phyloP scores from a whole-genome alignment of 257 asterid genomes.

The Prunella vulgaris region DNA sequence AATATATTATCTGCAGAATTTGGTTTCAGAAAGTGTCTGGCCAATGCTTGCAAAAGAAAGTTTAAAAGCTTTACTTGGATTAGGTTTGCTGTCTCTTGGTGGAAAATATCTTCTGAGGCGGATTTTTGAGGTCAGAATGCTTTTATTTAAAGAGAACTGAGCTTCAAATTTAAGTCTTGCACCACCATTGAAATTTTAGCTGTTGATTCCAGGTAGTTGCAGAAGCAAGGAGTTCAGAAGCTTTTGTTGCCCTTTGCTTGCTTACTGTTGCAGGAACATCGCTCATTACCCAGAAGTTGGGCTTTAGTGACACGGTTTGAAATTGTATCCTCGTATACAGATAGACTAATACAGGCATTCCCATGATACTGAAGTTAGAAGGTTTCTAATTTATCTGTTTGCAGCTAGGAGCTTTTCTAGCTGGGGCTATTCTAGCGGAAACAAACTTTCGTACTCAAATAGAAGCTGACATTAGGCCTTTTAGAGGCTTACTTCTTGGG shows the following conservation, averaged over 20 bases:
- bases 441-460: slow-evolving; percentile 97
- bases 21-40: slow-evolving; percentile 75
- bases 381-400: slow-evolving; percentile 22
- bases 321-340: slow-evolving; percentile 14
- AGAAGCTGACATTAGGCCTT: slow-evolving; percentile 99
- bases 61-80: slow-evolving; percentile 82
- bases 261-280: slow-evolving; percentile 98
- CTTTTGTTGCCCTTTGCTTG: slow-evolving; percentile 97
- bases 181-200: slow-evolving; percentile 20
- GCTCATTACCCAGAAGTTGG: slow-evolving; percentile 85
- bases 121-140: slow-evolving; percentile 75
- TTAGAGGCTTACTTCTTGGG: slow-evolving; percentile 95
- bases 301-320: slow-evolving; percentile 98
- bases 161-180: slow-evolving; percentile 2
- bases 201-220: slow-evolving; percentile 76
- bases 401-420: slow-evolving; percentile 97
- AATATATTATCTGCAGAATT: slow-evolving; percentile 54
- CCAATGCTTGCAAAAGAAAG: slow-evolving; percentile 92
- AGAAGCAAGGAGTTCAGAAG: slow-evolving; percentile 95
- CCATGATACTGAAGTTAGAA: slow-evolving; percentile 10
- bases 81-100: slow-evolving; percentile 92
- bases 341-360: neutral
- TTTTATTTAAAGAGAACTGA: slow-evolving; percentile 13
- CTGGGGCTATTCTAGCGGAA: slow-evolving; percentile 94
- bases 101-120: slow-evolving; percentile 87